A percentile compares a stretch with the other conserved stretches of the same genome.
phyloP scores from a whole-genome alignment of 1,284 basidiomycete genomes.

The Pholiota adiposa region DNA sequence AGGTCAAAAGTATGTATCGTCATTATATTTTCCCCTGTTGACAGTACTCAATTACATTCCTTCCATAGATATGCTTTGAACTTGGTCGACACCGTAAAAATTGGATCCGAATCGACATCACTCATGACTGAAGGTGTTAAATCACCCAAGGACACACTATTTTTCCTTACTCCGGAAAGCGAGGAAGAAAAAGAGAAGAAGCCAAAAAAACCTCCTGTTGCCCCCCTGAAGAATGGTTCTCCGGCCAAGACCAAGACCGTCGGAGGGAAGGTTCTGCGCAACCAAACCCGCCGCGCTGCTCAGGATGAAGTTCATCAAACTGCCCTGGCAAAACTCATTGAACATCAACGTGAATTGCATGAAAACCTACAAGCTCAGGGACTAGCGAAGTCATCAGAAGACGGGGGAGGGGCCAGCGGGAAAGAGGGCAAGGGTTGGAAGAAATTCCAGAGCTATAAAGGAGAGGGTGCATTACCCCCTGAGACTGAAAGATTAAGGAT shows the following conservation, averaged over 20 bases:
- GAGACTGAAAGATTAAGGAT: slow-evolving; percentile 81
- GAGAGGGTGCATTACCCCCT: slow-evolving; percentile 87
- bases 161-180: slow-evolving; percentile 75
- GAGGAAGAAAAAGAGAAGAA: slow-evolving; percentile 61
- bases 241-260: slow-evolving; percentile 74
- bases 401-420: slow-evolving; percentile 67
- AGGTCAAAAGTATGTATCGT: slow-evolving; percentile 75
- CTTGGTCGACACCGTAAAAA: slow-evolving; percentile 87
- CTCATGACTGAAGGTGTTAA: slow-evolving; percentile 88
- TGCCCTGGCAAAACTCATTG: slow-evolving; percentile 73
- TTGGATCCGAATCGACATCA: slow-evolving; percentile 70
- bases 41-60: slow-evolving; percentile 3
- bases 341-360: slow-evolving; percentile 91
- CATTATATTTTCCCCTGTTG: not conserved
- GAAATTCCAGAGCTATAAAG: slow-evolving; percentile 96
- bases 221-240: slow-evolving; percentile 61
- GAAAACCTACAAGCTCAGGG: slow-evolving; percentile 82
- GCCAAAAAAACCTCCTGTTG: slow-evolving; percentile 57
- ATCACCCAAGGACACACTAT: slow-evolving; percentile 84
- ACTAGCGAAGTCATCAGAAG: slow-evolving; percentile 83
- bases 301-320: slow-evolving; percentile 81
- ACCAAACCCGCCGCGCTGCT: slow-evolving; percentile 82
- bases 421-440: slow-evolving; percentile 94
- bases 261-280: slow-evolving; percentile 83
- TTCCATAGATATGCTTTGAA: slow-evolving; percentile 82